phyloP scores from a whole-genome alignment of 1,284 basidiomycete genomes.

The Gomphus bonarii region DNA sequence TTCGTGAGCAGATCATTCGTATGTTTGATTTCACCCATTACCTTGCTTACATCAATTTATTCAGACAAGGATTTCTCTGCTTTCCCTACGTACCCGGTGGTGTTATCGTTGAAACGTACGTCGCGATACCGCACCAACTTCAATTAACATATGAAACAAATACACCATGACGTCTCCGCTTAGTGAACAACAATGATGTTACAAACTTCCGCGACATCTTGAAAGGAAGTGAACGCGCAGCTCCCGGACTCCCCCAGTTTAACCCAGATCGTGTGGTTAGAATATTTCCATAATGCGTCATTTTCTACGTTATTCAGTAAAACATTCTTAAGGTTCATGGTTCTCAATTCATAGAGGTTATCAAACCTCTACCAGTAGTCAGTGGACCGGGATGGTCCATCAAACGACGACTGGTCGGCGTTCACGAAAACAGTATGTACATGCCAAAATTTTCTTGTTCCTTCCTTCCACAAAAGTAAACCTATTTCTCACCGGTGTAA shows the following conservation, averaged over 20 bases:
- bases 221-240: constrained; percentile 22
- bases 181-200: constrained; percentile 37
- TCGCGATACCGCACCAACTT: no score
- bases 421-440: constrained; percentile 68
- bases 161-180: constrained; percentile 18
- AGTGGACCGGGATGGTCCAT: constrained; percentile 61
- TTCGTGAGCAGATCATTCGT: background rate
- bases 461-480: background rate
- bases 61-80: constrained; percentile 39
- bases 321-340: constrained; percentile 49
- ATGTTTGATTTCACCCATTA: background rate
- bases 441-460: background rate
- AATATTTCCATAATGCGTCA: constrained; percentile 4
- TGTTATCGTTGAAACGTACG: constrained; percentile 46
- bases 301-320: background rate
- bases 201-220: constrained; percentile 51
- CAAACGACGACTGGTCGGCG: constrained; percentile 45
- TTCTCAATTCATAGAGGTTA: constrained; percentile 61
- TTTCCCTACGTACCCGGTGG: constrained; percentile 46
- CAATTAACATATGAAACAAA: no score
- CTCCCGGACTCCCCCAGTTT: constrained; percentile 56
- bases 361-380: constrained; percentile 55
- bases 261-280: constrained; percentile 57
- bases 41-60: background rate
- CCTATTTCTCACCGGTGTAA: background rate